Base-by-base conservation (phyloP, 2,329 filamentous ascomycete species). In the Fusarium tricinctum region DNA sequence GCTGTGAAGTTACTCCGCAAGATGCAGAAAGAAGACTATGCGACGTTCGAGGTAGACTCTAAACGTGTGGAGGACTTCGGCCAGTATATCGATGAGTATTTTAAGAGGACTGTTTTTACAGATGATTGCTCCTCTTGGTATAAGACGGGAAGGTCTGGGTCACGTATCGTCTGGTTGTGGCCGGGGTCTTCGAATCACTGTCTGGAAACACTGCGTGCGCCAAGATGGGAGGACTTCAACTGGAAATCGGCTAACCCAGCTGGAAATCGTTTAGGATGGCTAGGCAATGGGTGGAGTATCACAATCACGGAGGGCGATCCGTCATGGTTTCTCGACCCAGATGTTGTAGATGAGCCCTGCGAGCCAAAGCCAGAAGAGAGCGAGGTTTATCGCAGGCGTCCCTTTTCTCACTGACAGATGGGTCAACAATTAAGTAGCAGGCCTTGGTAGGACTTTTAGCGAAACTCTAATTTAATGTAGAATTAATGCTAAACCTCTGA, bases 1-100 rank as follows among this genome's bases (percentile, higher is more conserved):
- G 55, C 77, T 12, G 48, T 73, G 45, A 72, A 67, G 47, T 51
- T 59, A 39, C 66, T 71, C 33, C 65, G 63, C 32, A 74, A 74
- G 51, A 50, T 74, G 46, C 67, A 71, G 40, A 70, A 68, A 12
- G 70, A 75, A 35, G 66, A 72, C 30, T 69, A 70, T 54, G 35
- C 53, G 3, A 66, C 57, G 2, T 52, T 68, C 17, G 58, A 66
- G 23, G 30, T 32, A 1, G 58, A 43, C 15, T n/a, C 53, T 1
- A 35, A 45, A 15, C 53, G 57, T 9, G 62, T 66, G 1, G 55
- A 28, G 9, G 58, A 59, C 32, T 68, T 68, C 13, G 40, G 46
- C 17, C 30, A 59, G 43, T 66, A 57, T 22, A 45, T 63, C 4
- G 55, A 66, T 9, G 63, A 66, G 33, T 66, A 68, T 51, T 68